phyloP scores from a whole-genome alignment of 2,329 filamentous ascomycete genomes.

The Beauveria pseudobassiana region DNA sequence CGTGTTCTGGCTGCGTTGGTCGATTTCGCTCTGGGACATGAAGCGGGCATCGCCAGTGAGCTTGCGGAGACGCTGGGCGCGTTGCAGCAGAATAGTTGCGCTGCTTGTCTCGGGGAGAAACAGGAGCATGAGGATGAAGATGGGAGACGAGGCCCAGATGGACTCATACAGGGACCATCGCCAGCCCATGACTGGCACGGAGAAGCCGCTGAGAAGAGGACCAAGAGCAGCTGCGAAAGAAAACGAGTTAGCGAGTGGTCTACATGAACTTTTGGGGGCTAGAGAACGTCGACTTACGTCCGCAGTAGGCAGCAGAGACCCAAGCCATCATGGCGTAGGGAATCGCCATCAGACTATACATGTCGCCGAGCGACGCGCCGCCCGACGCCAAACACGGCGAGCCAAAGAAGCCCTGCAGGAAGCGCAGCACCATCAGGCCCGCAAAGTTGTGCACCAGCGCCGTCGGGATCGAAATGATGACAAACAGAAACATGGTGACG shows the following conservation, averaged over 20 bases:
- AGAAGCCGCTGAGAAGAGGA: conserved; percentile 53
- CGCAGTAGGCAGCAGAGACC: conserved; percentile 46
- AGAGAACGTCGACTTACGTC: conserved; percentile 24
- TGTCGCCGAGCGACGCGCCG: conserved; percentile 43
- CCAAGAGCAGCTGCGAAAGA: conserved; percentile 44
- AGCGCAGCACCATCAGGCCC: conserved; percentile 56
- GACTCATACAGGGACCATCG: conserved; percentile 60
- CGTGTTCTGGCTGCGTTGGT: conserved; percentile 46
- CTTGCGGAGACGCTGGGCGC: conserved; percentile 53
- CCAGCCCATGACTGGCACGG: conserved; percentile 50
- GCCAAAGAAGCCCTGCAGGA: conserved; percentile 60
- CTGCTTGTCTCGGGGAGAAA: conserved; percentile 57
- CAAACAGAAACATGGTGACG: conserved; percentile 59
- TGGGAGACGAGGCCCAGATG: conserved; percentile 51
- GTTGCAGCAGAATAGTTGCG: conserved; percentile 52
- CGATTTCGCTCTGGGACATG: conserved; percentile 56
- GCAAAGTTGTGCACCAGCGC: conserved; percentile 55
- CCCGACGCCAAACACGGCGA: conserved; percentile 57
- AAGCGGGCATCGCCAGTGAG: conserved; percentile 49
- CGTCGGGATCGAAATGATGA: conserved; percentile 57
- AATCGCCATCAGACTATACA: conserved; percentile 46
- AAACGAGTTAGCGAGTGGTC: background rate
- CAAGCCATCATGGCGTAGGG: conserved; percentile 53
- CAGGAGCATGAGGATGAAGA: conserved; percentile 54
- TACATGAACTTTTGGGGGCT: no score